Evolutionary conservation across 495 filamentous ascomycete species (phyloP).

Genomic region (Talaromyces nanjingensis): DNA sequence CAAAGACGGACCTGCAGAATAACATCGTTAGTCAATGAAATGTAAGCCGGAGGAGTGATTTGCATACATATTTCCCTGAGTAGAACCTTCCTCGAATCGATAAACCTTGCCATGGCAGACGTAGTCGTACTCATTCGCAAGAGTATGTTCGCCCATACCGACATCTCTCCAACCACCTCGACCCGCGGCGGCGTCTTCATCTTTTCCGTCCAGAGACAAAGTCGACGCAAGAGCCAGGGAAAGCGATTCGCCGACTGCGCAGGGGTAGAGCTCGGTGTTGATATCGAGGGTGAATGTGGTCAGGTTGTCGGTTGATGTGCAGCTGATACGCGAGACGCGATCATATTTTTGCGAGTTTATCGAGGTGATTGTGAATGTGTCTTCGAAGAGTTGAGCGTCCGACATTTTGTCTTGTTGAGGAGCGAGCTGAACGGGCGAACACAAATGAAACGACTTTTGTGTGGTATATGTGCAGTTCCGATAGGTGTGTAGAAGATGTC

Average conservation of each 20-base stretch:
- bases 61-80: constrained; percentile 77
- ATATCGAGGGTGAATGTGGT: constrained; percentile 82
- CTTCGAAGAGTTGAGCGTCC: constrained; percentile 88
- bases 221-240: constrained; percentile 76
- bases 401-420: constrained; percentile 38
- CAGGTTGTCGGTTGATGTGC: constrained; percentile 59
- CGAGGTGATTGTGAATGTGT: constrained; percentile 74
- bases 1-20: constrained; percentile 69
- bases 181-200: constrained; percentile 45
- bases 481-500: background rate
- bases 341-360: constrained; percentile 86
- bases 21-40: background rate
- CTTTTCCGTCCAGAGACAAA: constrained; percentile 75
- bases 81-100: constrained; percentile 81
- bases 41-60: background rate
- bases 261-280: constrained; percentile 87
- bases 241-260: constrained; percentile 62
- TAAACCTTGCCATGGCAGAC: constrained; percentile 98
- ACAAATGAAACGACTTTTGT: background rate
- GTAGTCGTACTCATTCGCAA: constrained; percentile 94
- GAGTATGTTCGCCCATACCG: constrained; percentile 60
- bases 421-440: background rate
- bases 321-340: constrained; percentile 76
- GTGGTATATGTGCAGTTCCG: constrained; percentile 2
- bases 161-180: constrained; percentile 76